Conservation (phyloP, 192 early-diverging fungal species). For the Coemansia sp. region DNA sequence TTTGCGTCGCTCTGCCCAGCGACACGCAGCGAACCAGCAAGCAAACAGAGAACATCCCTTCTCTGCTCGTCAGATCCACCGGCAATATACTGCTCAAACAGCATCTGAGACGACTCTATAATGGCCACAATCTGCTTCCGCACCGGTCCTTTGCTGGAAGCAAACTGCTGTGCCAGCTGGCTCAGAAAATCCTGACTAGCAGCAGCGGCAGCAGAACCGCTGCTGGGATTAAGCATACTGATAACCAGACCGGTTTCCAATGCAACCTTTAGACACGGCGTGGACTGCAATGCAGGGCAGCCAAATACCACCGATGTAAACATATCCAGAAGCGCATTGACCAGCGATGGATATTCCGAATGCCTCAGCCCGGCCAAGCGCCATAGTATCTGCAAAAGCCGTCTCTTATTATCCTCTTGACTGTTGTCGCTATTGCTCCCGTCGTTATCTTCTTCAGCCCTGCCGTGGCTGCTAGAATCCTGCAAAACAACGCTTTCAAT, state of each 20-base stretch:
- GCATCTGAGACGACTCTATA: constrained; percentile 14
- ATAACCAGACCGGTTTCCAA: constrained; percentile 35
- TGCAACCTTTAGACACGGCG: constrained; percentile 12
- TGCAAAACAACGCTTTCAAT: constrained; percentile 9
- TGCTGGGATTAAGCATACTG: not conserved
- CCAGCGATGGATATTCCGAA: constrained; percentile 1
- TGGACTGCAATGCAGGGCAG: constrained; percentile 7
- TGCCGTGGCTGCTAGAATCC: not conserved
- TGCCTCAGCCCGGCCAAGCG: constrained; percentile 35
- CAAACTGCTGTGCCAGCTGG: not conserved
- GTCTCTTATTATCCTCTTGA: constrained; percentile 10
- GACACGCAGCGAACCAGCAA: constrained; percentile 17
- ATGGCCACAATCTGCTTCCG: not conserved
- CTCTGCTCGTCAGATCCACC: constrained; percentile 21
- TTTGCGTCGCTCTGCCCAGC: constrained; percentile 13
- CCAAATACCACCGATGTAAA: constrained; percentile 17
- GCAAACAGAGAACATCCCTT: constrained; percentile 21
- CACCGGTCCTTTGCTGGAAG: not conserved
- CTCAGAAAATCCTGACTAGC: constrained; percentile 9
- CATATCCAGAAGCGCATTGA: constrained; percentile 15
- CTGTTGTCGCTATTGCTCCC: not conserved
- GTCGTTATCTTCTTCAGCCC: not conserved
- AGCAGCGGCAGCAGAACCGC: not conserved
- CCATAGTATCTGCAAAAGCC: constrained; percentile 33
- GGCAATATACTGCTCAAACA: constrained; percentile 29